Conservation (phyloP, 495 filamentous ascomycete species). For the Endocarpon pusillum region DNA sequence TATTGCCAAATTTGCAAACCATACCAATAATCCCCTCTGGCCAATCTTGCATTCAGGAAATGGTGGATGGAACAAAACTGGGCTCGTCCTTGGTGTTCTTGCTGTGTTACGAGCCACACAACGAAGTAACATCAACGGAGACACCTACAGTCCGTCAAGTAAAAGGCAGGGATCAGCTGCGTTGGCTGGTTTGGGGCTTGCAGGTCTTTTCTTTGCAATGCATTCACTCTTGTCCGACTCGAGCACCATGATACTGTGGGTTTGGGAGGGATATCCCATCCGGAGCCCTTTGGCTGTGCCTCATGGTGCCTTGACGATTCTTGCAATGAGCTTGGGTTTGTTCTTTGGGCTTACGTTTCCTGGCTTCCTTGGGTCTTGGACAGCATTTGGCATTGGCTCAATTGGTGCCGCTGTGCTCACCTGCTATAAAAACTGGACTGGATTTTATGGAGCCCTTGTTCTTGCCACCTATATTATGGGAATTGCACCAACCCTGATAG, state of each 20-base stretch:
- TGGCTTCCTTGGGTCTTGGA: conserved; percentile 58
- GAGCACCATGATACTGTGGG: conserved; percentile 98
- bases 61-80: conserved; percentile 83
- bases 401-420: conserved; percentile 70
- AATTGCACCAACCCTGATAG: conserved; percentile 58
- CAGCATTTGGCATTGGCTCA: conserved; percentile 58
- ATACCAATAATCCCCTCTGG: conserved; percentile 98
- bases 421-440: conserved; percentile 65
- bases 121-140: conserved; percentile 32
- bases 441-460: conserved; percentile 70
- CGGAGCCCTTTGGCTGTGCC: conserved; percentile 76
- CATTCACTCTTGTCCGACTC: conserved; percentile 92
- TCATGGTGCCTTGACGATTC: conserved; percentile 71
- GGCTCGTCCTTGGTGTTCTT: conserved; percentile 56
- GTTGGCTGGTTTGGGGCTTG: conserved; percentile 61
- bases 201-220: conserved; percentile 73
- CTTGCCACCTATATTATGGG: conserved; percentile 70
- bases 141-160: conserved; percentile 28
- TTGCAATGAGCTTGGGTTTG: conserved; percentile 75
- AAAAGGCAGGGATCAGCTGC: conserved; percentile 48
- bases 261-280: conserved; percentile 95
- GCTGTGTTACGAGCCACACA: conserved; percentile 57
- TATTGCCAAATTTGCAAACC: conserved; percentile 81
- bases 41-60: conserved; percentile 77
- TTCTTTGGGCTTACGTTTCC: conserved; percentile 58